Base-by-base conservation (phyloP, 768 basidiomycete species). In the Lepiota venenata region DNA sequence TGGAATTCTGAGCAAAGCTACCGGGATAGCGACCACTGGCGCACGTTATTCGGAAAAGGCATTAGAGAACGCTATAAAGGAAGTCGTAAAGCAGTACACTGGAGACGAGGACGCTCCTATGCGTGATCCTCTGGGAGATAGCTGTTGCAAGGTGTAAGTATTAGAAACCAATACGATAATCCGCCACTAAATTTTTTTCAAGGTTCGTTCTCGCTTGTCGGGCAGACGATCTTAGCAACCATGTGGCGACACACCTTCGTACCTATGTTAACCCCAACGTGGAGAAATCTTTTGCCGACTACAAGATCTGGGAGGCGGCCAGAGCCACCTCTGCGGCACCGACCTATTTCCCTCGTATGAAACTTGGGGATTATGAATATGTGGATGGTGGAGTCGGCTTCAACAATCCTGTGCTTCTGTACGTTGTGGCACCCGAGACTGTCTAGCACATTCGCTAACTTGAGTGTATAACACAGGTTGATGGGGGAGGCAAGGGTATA, bases 301-400 rank as follows among this genome's bases (percentile, higher is more conserved):
- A 66, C 55, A 56, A 58, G 42, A 71, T 72, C 42, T 71, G 71
- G 70, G 60, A 71, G 58, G 70, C 68, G 6, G 68, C 64, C 3
- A 55, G 70, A 18, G 71, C 70, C 1, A 73, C 71, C 0, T 68
- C 69, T 21, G 69, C 70, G n/a, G 71, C 69, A 2, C 68, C 68
- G 3, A 64, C 60, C 1, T 71, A 68, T 47, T 66, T 73, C 57
- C 63, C 64, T 18, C 47, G 63, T 7, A 66, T 69, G 50, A 62
- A 61, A 25, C 50, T 69, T 14, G 60, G 63, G 10, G 59, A 60
- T 4, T 59, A 63, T 20, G 63, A 67, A 25, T 71, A 65, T 40
- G 57, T 68, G 15, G 70, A 72, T 55, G 71, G 70, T 2, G 71
- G 69, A 18, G 25, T 70, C 0, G 59, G 60, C 14, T 66, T 61